Conservation (phyloP, 2,329 filamentous ascomycete species). For the Ophiocordyceps sinensis region DNA sequence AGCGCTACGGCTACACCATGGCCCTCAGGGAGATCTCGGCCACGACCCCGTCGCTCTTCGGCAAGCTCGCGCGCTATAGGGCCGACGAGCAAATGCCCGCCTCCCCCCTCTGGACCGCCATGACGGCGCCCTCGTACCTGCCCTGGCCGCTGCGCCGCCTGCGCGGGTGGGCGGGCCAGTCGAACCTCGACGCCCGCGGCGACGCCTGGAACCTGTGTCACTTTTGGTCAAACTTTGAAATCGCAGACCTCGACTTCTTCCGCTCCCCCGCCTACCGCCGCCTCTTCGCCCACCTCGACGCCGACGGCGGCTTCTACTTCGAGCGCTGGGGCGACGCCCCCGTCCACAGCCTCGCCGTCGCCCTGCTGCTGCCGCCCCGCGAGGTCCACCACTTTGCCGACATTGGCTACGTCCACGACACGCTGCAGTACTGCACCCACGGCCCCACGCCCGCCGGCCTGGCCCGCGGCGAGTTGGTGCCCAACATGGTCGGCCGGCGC, state of each 20-base stretch:
- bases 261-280: neutral
- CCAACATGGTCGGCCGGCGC: neutral
- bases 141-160: constrained; percentile 1
- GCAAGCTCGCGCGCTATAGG: neutral
- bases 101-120: neutral
- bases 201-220: constrained; percentile 1
- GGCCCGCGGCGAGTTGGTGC: neutral
- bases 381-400: constrained; percentile 1
- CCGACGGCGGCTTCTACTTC: neutral
- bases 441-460: neutral
- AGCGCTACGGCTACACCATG: constrained; percentile 1
- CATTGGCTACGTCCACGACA: neutral
- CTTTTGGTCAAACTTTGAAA: constrained; percentile 1
- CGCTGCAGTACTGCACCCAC: neutral
- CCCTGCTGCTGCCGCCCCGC: neutral
- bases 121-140: neutral
- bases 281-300: neutral
- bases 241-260: constrained; percentile 1
- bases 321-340: constrained; percentile 1
- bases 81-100: neutral
- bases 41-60: neutral
- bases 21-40: neutral
- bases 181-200: neutral
- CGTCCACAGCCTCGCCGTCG: neutral
- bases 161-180: neutral